Percentiles rank a stretch among this genome's conserved stretches.
These are phyloP conservation scores for Chondrus crispus DNA, from an alignment of 23 red algal species.

Conservation along the genomic window DNA sequence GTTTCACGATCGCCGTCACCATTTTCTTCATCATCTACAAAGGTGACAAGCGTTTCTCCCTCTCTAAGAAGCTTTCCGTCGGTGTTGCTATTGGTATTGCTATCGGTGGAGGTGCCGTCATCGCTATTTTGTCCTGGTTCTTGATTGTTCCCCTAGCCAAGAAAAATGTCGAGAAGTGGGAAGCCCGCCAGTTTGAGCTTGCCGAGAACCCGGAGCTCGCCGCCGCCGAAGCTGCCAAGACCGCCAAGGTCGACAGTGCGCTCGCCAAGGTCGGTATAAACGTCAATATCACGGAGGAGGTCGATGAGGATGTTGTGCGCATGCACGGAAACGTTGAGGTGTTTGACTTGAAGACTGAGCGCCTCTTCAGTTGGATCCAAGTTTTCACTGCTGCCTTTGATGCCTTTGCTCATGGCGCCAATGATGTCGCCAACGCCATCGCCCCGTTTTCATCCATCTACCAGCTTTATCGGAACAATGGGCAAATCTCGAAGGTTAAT, in stretches of 20 bases:
- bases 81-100: slow-evolving; percentile 30
- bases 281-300: slow-evolving; percentile 24
- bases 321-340: slow-evolving; percentile 49
- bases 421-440: slow-evolving; percentile 93
- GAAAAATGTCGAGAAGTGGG: slow-evolving; percentile 37
- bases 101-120: slow-evolving; percentile 21
- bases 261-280: slow-evolving; percentile 49
- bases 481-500: not conserved
- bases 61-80: slow-evolving; percentile 30
- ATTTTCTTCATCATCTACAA: slow-evolving; percentile 79
- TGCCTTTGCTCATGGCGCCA: slow-evolving; percentile 84
- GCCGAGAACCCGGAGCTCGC: not conserved
- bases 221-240: not conserved
- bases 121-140: slow-evolving; percentile 35
- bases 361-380: slow-evolving; percentile 83
- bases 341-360: slow-evolving; percentile 74
- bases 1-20: slow-evolving; percentile 34
- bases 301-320: slow-evolving; percentile 45
- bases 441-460: slow-evolving; percentile 77
- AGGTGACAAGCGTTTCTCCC: slow-evolving; percentile 13
- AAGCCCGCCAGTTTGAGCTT: slow-evolving; percentile 6
- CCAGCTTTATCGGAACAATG: slow-evolving; percentile 55
- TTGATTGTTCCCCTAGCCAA: slow-evolving; percentile 35
- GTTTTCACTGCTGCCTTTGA: slow-evolving; percentile 87
- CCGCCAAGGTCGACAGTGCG: not conserved